Base-by-base conservation (phyloP, 2,329 filamentous ascomycete genomes). In the Penicillium freii region DNA sequence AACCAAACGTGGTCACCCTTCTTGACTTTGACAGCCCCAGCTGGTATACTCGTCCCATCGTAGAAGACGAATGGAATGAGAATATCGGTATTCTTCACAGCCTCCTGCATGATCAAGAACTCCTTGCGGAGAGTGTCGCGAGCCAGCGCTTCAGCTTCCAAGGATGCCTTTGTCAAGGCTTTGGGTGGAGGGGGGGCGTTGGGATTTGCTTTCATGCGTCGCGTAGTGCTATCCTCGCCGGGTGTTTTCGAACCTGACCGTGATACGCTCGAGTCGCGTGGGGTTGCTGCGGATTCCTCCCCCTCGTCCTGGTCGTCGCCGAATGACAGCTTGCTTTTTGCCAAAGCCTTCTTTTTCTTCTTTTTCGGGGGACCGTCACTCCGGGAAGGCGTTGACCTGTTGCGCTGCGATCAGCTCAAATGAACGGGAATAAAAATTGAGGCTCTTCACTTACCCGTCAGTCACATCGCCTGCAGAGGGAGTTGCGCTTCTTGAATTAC, bases 51-150 rank as follows among this genome's bases (percentile, higher is more conserved):
- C 23, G 91, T 91, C 17, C 94, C 94, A 66, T 97, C 93, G 77
- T 97, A 97, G 72, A 97, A 97, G 4, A 97, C 91, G 73, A 97
- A 99, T 0, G 94, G 94, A 33, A 99, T 88, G 17, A 89, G 82
- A 54, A 99, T 90, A 69, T 97, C 92, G 9, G 92, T 92, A 21
- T 86, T 85, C 77, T 95, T 96, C 63, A 97, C 89, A 0, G 87
- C 85, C 60, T 95, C 91, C 71, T 97, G 94, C 57, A 93, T 83
- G 10, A 80, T 80, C 45, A 96, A 73, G 67, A 96, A 99, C 69
- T 97, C 88, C 60, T 88, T 89, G 10, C 90, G 83, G 49, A 93
- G 77, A 15, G 83, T 76, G 66, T 94, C 91, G 62, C 90, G 83
- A 63, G 91, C 86, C 55, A 89, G 84, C 4, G 91, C 89, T 73